Percentiles rank a stretch among this genome's conserved stretches.
Conservation (phyloP, 2,329 filamentous ascomycete genomes). For the Gaeumannomyces tritici region DNA sequence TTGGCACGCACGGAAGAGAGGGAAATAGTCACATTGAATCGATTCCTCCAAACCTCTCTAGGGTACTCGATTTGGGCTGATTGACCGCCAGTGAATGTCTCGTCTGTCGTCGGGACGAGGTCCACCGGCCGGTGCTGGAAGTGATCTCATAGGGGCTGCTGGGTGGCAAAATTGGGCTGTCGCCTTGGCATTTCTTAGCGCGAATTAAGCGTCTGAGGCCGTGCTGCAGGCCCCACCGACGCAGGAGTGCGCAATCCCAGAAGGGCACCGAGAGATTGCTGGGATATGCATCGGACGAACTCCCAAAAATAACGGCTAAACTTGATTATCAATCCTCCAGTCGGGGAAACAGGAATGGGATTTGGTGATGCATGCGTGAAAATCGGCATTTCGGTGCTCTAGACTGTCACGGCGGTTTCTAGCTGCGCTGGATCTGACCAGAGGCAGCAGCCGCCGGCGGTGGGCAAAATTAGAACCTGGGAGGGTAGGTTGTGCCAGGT, state of each 20-base stretch:
- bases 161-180: no score
- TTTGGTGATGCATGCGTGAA: background rate
- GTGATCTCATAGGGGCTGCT: background rate
- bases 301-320: constrained; percentile 1
- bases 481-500: no score
- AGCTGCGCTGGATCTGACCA: background rate
- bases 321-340: background rate
- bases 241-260: background rate
- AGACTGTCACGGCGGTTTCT: background rate
- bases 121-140: no score
- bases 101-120: background rate
- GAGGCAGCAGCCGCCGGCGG: background rate
- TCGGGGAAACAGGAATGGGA: background rate
- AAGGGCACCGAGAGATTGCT: background rate
- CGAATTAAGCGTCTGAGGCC: background rate
- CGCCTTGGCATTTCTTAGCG: background rate
- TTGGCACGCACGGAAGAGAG: no score
- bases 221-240: background rate
- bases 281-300: background rate
- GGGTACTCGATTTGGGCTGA: no score
- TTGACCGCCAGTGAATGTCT: no score
- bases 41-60: no score
- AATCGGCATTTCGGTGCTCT: background rate
- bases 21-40: no score
- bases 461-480: background rate